phyloP scores from a whole-genome alignment of 352 stramenopile species.

The Globisporangium nagaii region DNA sequence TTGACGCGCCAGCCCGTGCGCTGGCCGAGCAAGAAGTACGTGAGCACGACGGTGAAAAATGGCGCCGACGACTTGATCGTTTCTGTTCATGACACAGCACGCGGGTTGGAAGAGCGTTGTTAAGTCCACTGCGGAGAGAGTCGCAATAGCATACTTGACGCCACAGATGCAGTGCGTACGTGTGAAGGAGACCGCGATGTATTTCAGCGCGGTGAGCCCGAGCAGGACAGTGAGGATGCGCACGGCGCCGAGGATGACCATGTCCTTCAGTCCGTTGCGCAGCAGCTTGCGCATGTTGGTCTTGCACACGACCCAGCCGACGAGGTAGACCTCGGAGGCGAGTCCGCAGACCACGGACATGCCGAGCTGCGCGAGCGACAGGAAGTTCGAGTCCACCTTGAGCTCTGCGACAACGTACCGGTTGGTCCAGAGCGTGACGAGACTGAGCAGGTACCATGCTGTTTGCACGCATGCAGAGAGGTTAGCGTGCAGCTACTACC shows the following conservation, averaged over 20 bases:
- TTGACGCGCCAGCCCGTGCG: conserved; percentile 80
- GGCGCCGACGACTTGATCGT: conserved; percentile 91
- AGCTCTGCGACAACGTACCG: conserved; percentile 75
- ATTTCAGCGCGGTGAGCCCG: conserved; percentile 87
- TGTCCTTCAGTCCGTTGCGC: conserved; percentile 70
- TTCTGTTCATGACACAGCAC: conserved; percentile 48
- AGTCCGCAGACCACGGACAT: conserved; percentile 77
- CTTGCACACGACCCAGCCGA: conserved; percentile 60
- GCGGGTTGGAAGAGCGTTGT: too few species aligned
- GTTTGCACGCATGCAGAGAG: not conserved
- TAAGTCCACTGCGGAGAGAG: too few species aligned
- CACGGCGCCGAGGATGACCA: conserved; percentile 73
- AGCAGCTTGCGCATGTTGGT: conserved; percentile 39
- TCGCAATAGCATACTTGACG: too few species aligned
- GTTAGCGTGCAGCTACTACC: too few species aligned
- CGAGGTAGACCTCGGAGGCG: conserved; percentile 61
- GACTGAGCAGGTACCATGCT: conserved; percentile 80
- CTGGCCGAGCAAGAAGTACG: conserved; percentile 80
- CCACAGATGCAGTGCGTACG: conserved; percentile 29
- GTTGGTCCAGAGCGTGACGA: conserved; percentile 81
- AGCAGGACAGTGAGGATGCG: conserved; percentile 87
- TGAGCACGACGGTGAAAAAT: conserved; percentile 89
- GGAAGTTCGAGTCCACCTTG: conserved; percentile 66
- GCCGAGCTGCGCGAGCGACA: conserved; percentile 70
- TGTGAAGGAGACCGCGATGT: conserved; percentile 89